Evolutionary conservation across 805 yeast genomes (phyloP).

Genomic region (Teunomyces cretensis): DNA sequence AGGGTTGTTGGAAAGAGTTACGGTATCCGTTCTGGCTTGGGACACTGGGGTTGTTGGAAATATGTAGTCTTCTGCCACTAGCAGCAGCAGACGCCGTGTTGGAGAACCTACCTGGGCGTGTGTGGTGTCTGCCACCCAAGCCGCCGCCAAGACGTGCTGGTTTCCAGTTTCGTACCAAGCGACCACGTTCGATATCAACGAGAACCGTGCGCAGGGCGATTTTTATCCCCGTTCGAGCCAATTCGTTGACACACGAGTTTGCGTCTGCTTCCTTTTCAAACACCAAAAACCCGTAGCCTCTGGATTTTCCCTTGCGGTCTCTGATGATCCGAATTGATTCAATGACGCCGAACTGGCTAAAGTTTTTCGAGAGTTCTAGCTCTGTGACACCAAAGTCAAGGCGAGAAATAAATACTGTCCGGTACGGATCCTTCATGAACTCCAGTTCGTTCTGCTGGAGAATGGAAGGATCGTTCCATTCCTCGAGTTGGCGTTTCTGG

Average conservation of each 20-base stretch:
- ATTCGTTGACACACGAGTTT: slow-evolving; percentile 57
- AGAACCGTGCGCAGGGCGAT: slow-evolving; percentile 49
- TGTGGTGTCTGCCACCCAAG: slow-evolving; percentile 78
- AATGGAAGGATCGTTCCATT: slow-evolving; percentile 34
- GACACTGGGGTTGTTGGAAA: neutral
- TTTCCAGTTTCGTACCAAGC: slow-evolving; percentile 63
- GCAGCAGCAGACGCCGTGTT: slow-evolving; percentile 39
- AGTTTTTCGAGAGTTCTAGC: slow-evolving; percentile 61
- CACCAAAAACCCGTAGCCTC: slow-evolving; percentile 84
- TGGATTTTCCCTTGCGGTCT: slow-evolving; percentile 48
- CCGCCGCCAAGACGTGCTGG: slow-evolving; percentile 89
- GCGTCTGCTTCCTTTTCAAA: slow-evolving; percentile 64
- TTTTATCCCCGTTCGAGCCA: slow-evolving; percentile 45
- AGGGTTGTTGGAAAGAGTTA: neutral
- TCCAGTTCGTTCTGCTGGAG: slow-evolving; percentile 28
- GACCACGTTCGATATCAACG: slow-evolving; percentile 73
- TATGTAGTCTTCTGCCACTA: slow-evolving; percentile 16
- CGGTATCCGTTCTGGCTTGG: neutral
- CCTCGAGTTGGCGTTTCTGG: slow-evolving; percentile 23
- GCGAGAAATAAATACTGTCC: slow-evolving; percentile 77
- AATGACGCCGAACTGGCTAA: slow-evolving; percentile 67
- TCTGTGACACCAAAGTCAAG: slow-evolving; percentile 65
- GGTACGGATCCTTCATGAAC: slow-evolving; percentile 59
- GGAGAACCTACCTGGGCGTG: slow-evolving; percentile 27
- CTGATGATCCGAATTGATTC: slow-evolving; percentile 48